Base-by-base conservation (phyloP, 805 yeast genomes). In the Barnettozyma botsteinii region DNA sequence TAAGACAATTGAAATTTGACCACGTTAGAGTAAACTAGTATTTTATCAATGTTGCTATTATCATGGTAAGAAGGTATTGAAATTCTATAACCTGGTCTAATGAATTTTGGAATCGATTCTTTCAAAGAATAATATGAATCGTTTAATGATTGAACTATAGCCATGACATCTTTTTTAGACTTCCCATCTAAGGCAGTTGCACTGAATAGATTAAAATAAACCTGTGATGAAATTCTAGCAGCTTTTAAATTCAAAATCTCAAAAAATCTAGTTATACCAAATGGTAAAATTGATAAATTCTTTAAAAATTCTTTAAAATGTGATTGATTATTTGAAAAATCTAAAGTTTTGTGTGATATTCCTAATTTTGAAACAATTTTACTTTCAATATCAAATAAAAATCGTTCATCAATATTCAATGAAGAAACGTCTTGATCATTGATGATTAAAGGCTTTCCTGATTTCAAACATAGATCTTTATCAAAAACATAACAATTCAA, bases 401-500 rank as follows among this genome's bases (percentile, higher is more conserved):
- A 2, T 9, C n/a, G 26, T 10, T 37, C 47, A 7, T 22, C 33
- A 5, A 41, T 30, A 21, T 31, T 35, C 11, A 58, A 29, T 1
- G 66, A 51, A 3, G 67, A 49, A 11, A 66, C 55, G 46, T 72
- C 75, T 4, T 40, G 40, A 40, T 64, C 68, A 42, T 62, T 60
- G 19, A 73, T 57, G 22, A 66, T 46, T 0, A 78, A 70, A 2
- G 77, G 66, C 37, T 66, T 65, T 1, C 79, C 78, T 38, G 63
- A 49, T 29, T 69, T 65, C 41, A 69, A 52, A 35, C 72, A 61
- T 7, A 60, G 40, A 20, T 68, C 71, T 35, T 62, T 63, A 46
- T 77, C 81, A 11, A 61, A 38, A 17, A 57, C 47, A 47, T 66
- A 72, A 38, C 77, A 65, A 9, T 60, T 48, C 68, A 75, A 67